Evolutionary conservation across 805 yeast species (phyloP).

Genomic region (Wickerhamiella siamensis): DNA sequence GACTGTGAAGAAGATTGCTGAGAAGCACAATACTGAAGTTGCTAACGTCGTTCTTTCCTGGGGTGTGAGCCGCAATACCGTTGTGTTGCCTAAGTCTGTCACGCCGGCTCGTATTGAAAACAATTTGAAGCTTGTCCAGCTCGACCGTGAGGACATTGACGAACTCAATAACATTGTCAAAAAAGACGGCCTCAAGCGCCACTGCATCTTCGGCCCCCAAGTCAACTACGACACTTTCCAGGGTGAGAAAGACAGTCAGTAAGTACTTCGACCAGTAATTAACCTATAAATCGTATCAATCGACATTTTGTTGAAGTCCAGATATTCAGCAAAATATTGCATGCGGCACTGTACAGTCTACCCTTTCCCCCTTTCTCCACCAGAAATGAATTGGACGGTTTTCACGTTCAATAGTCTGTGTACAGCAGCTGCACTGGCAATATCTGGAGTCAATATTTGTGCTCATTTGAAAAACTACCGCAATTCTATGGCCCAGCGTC

Average conservation of each 20-base stretch:
- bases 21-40: conserved; percentile 32
- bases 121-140: conserved; percentile 29
- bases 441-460: conserved; percentile 34
- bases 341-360: no score
- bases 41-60: conserved; percentile 23
- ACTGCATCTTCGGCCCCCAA: conserved; percentile 12
- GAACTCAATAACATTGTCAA: conserved; percentile 18
- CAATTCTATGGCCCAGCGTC: conserved; percentile 76
- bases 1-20: conserved; percentile 40
- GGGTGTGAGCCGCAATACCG: conserved; percentile 37
- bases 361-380: background rate
- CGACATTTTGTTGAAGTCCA: no score
- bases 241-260: conserved; percentile 18
- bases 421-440: conserved; percentile 24
- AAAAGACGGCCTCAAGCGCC: conserved; percentile 12
- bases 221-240: conserved; percentile 14
- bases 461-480: conserved; percentile 60
- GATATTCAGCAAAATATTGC: no score
- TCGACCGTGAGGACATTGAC: conserved; percentile 31
- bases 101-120: conserved; percentile 44
- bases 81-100: conserved; percentile 55
- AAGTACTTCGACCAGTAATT: no score
- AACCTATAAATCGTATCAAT: no score
- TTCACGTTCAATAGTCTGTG: conserved; percentile 10
- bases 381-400: conserved; percentile 6